phyloP scores from a whole-genome alignment of 2,329 filamentous ascomycete genomes.

The Phoma sp. region DNA sequence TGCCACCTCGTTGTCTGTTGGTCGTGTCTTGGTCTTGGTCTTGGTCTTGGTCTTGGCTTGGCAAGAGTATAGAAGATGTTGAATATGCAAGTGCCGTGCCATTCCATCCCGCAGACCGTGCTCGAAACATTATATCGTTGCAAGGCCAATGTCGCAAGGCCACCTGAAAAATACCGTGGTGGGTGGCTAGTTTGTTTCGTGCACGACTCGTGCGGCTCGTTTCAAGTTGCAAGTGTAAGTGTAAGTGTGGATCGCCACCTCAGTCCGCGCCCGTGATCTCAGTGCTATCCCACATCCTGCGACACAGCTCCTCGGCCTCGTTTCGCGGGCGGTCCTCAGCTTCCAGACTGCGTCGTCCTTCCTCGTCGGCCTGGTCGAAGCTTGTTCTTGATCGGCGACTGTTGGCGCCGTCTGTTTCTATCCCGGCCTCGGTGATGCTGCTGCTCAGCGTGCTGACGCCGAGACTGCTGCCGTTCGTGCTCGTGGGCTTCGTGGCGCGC shows the following conservation, averaged over 20 bases:
- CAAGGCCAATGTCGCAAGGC: no score
- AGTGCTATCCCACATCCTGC: slow-evolving; percentile 50
- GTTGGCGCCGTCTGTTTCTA: slow-evolving; percentile 38
- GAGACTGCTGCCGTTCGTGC: slow-evolving; percentile 29
- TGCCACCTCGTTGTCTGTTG: no score
- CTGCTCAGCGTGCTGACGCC: slow-evolving; percentile 34
- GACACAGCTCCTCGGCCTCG: slow-evolving; percentile 51
- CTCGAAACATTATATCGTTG: no score
- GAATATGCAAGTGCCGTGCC: no score
- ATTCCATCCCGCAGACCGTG: no score
- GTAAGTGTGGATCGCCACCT: slow-evolving; percentile 15
- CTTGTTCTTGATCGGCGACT: slow-evolving; percentile 40
- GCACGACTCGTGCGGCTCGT: no score
- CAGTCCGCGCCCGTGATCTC: slow-evolving; percentile 48
- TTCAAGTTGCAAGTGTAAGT: neutral
- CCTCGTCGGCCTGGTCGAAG: slow-evolving; percentile 34
- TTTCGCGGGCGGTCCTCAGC: slow-evolving; percentile 41
- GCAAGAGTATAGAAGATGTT: no score
- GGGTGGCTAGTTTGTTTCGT: no score
- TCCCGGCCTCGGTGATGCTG: slow-evolving; percentile 38
- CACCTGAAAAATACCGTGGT: no score
- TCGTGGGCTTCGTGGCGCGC: slow-evolving; percentile 27
- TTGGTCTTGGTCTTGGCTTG: no score
- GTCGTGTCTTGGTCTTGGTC: no score
- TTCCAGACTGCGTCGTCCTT: slow-evolving; percentile 38